Percentiles rank a stretch among this genome's conserved stretches.
Conservation (phyloP, 306 rosid genomes). For the Potentilla sterilis region DNA sequence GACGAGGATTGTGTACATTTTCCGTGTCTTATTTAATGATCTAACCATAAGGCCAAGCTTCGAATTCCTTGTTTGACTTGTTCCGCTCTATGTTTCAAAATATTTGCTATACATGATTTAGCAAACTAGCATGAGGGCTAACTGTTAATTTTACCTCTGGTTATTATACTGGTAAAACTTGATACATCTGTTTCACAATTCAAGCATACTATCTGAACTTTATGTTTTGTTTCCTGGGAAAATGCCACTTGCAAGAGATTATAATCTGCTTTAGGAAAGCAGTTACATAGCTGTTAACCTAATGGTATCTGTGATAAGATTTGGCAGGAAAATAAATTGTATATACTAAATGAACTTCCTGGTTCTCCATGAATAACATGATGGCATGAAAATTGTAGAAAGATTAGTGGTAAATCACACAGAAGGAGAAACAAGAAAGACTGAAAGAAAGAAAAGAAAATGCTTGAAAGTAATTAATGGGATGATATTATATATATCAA, state of each 20-base stretch:
- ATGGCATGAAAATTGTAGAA: not conserved
- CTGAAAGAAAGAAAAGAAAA: not conserved
- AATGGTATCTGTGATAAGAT: not conserved
- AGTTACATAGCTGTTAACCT: conserved; percentile 1
- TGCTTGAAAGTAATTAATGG: not conserved
- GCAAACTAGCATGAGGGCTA: conserved; percentile 1
- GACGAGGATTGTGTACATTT: not conserved
- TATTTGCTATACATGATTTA: not conserved
- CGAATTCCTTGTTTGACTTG: not conserved
- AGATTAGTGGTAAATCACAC: not conserved
- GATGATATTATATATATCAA: conserved; percentile 9
- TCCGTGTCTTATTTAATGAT: not conserved
- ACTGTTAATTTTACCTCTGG: not conserved
- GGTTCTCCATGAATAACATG: not conserved
- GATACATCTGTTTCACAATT: not conserved
- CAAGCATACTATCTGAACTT: not conserved
- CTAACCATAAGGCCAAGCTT: not conserved
- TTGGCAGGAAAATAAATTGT: not conserved
- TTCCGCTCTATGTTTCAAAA: not conserved
- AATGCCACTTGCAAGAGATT: conserved; percentile 2
- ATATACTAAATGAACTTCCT: not conserved
- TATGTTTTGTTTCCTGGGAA: not conserved
- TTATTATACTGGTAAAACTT: not conserved
- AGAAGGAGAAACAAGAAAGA: not conserved
- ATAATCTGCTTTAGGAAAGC: not conserved